Evolutionary conservation across 2,329 filamentous ascomycete species (phyloP), one percentile per base, ranked within the genome.

Genomic region (Parascedosporium putredinis): DNA sequence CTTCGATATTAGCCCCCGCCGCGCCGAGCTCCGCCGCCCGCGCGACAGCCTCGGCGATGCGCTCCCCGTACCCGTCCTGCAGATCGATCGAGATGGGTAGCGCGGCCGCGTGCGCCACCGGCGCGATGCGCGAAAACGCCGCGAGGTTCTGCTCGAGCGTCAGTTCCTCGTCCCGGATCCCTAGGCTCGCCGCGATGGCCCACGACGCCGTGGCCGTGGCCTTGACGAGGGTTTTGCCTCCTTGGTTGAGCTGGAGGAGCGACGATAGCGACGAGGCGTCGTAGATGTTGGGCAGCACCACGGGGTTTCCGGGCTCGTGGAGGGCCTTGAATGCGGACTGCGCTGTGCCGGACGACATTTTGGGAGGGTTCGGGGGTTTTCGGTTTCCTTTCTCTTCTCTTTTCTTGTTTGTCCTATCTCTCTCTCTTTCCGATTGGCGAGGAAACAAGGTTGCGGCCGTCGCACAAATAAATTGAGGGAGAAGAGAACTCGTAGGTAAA

Each of bases 1-100:
- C 79, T 52, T 83, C 79, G 2, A 83, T 67, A 55, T 83, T 83
- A 45, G 71, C 73, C 0, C 79, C 78, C 1, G 75, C 73, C 0
- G 68, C 78, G 0, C 78, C 79, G 0, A 72, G 52, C 3, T 65
- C 58, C n/a, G 82, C 69, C 1, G 73, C 64, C 2, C 57, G 58
- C 5, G 60, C 58, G 2, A 81, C 64, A 0, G 67, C 72, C 4
- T 71, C 66, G 4, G 64, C 68, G 2, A 78, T 66, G 18, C 58
- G 57, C 2, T 68, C 61, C 2, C 71, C 73, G 53, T 81, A 83
- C 0, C 78, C 79, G 55, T 83, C 79, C 59, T 82, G 78, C 2
- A 82, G 59, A 56, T 83, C 79, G 4, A 73, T 75, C 0, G 73
- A 76, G 1, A 83, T 59, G 0, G 77, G 75, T 2, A 75, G 62